Evolutionary conservation across 164 flowering plant genomes (phyloP), one percentile per base, ranked within the genome.

Genomic region (Vitis amurensis): DNA sequence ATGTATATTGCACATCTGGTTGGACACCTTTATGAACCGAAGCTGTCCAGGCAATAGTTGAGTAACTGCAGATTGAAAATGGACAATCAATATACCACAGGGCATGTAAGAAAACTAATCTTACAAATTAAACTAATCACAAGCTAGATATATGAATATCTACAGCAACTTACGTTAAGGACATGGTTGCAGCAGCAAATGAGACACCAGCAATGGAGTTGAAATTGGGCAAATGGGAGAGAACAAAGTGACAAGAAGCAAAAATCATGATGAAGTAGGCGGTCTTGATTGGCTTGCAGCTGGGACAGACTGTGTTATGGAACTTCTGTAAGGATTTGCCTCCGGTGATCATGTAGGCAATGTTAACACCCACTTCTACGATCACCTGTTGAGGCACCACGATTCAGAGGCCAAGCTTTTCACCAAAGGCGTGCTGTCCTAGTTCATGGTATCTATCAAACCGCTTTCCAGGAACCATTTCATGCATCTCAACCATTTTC

Each of bases 401-500:
- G 10, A 86, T 84, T 72, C 74, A 86, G 0, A 86, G 82, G 7
- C 87, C 89, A 2, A 86, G 80, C 72, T 76, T 86, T 47, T 82
- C 81, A 0, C 89, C 89, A 50, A 86, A 86, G 1, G 86, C 89
- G 8, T 77, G 14, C 69, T 84, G 89, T 0, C 87, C 89, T 0
- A 86, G 73, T 74, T 86, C 87, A 48, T 82, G 89, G 80, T 86
- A 86, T 65, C 87, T 68, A 44, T 84, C 89, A 12, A 86, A 82
- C 9, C 87, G 59, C 76, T 74, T 82, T 3, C 87, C 89, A 1
- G 89, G 86, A 6, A 82, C 83, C 78, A 84, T 80, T 69, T 86
- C 89, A 13, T 86, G 89, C 89, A 86, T 84, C 75, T 86, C 83
- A 13, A 86, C 89, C 87, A 86, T 86, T 77, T 86, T 86, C 89